phyloP scores from a whole-genome alignment of 2,329 filamentous ascomycete species.

The Zasmidium citrigriseum region DNA sequence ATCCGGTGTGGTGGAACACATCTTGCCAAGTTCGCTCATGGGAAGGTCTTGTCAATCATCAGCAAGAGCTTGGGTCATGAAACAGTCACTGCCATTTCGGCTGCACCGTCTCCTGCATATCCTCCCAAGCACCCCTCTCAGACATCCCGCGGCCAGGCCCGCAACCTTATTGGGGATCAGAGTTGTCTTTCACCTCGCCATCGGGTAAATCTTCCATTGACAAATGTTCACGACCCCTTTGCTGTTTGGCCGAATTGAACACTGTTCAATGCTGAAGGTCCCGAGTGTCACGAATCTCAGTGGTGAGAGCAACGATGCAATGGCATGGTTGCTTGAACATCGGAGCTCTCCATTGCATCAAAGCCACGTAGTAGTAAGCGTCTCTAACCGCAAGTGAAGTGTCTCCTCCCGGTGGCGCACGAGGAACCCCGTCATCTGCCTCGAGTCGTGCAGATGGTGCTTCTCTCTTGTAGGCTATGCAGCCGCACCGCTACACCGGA shows the following conservation, averaged over 20 bases:
- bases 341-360: neutral
- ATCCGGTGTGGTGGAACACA: too few relatives aligned
- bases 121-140: neutral
- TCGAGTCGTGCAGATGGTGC: neutral
- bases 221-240: neutral
- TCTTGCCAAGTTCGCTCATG: too few relatives aligned
- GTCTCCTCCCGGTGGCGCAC: neutral
- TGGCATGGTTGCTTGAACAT: neutral
- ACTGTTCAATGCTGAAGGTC: too few relatives aligned
- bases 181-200: neutral
- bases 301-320: too few relatives aligned
- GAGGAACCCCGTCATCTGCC: neutral
- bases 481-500: too few relatives aligned
- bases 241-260: too few relatives aligned
- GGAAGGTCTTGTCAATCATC: too few relatives aligned
- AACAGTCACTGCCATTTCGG: too few relatives aligned
- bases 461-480: too few relatives aligned
- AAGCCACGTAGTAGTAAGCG: neutral
- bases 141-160: neutral
- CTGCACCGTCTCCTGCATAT: neutral
- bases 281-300: too few relatives aligned
- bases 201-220: neutral
- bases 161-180: neutral
- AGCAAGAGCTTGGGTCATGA: neutral
- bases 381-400: neutral